Evolutionary conservation across 73 alveolate species (phyloP).

Genomic region (Paramecium octaurelia): DNA sequence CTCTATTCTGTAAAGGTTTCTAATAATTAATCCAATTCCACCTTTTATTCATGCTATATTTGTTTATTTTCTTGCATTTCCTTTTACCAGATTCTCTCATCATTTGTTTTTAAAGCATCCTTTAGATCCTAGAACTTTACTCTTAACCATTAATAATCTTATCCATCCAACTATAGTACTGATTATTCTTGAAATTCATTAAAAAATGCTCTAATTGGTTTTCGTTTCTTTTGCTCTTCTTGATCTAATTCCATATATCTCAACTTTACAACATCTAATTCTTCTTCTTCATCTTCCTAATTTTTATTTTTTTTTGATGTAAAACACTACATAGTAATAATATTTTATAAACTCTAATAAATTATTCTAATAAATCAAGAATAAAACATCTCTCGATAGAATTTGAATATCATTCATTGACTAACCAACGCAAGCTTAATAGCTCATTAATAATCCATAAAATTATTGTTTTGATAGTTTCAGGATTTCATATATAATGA

Average conservation of each 20-base stretch:
- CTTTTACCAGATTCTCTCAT: background rate
- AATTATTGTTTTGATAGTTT: too few species aligned
- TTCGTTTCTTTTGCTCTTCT: background rate
- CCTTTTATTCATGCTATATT: background rate
- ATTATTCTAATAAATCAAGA: background rate
- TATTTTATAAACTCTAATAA: background rate
- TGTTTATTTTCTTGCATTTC: background rate
- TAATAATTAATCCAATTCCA: background rate
- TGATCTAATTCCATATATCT: background rate
- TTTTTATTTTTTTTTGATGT: background rate
- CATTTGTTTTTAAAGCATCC: background rate
- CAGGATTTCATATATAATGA: too few species aligned
- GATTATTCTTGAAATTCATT: background rate
- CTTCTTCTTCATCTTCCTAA: background rate
- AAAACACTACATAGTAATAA: background rate
- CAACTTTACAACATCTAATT: background rate
- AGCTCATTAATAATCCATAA: background rate
- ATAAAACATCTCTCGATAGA: background rate
- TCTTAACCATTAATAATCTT: background rate
- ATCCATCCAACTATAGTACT: background rate
- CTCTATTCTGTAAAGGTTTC: background rate
- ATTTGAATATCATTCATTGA: too few species aligned
- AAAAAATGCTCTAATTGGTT: background rate
- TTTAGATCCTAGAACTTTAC: background rate
- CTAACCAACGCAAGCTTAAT: too few species aligned